Evolutionary conservation across 257 asterid genomes (phyloP), one percentile per base, ranked within the genome.

Genomic region (Solanum bukasovii): DNA sequence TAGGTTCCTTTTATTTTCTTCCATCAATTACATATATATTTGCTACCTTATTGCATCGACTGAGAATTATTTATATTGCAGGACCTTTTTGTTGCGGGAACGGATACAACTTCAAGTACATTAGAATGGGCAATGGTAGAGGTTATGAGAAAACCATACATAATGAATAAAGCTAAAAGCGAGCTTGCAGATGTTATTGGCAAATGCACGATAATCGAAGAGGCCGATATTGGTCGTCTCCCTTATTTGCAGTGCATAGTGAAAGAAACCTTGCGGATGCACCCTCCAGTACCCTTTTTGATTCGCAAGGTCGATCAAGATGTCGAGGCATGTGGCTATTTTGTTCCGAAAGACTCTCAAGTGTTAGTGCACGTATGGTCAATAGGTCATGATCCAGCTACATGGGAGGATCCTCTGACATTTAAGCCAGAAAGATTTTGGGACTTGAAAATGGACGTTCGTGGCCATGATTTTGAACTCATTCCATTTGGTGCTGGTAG

Each of bases 51-150:
- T 29, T 29, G 31, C 31, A 29, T 29, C 31, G 31, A 29, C 31
- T 29, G 31, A 29, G 31, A 29, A n/a, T n/a, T n/a, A n/a, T n/a
- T n/a, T n/a, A n/a, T n/a, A 14, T 61, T 42, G 23, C 89, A 95
- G 98, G 98, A 96, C 85, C 89, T 93, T 9, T 96, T 96, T 25
- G 89, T 83, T 1, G 98, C 98, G 0, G 96, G 98, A 70, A 94
- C 96, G 0, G 98, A 94, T 40, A 93, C 96, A 11, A 90, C 94
- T 1, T 93, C 96, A 13, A 93, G 87, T 93, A 94, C 98, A 13
- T 68, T 95, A 23, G 98, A 95, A 87, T 96, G 98, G 98, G 96
- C 98, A 35, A 94, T 95, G 98, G 91, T 96, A 13, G 98, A 95
- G 89, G 89, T 92, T 25, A 91, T 96, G 14, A 90, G 81, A 18